These are phyloP conservation scores for Globisporangium acanthophoron DNA, from an alignment of 352 stramenopile species.

Conservation along the genomic window DNA sequence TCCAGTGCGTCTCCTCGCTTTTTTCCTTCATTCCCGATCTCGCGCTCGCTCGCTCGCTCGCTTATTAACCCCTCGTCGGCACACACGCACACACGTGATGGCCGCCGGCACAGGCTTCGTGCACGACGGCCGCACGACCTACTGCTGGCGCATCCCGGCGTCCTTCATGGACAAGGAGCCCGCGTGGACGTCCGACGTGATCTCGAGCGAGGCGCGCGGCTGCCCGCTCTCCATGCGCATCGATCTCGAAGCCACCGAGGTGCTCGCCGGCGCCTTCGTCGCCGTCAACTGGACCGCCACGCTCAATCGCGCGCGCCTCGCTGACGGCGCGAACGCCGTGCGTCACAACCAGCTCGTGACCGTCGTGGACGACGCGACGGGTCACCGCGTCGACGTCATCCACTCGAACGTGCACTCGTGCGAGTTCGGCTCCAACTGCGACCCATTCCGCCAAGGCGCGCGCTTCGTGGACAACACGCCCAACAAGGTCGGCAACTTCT, in stretches of 20 bases:
- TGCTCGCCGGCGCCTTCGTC: slow-evolving; percentile 11
- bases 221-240: slow-evolving; percentile 22
- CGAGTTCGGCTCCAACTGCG: slow-evolving; percentile 22
- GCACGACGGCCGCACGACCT: slow-evolving; percentile 28
- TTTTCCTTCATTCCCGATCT: not conserved
- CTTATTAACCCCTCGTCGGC: too few species aligned
- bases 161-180: slow-evolving; percentile 7
- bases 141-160: slow-evolving; percentile 28
- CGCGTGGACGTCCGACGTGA: slow-evolving; percentile 7
- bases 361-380: slow-evolving; percentile 8
- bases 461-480: slow-evolving; percentile 17
- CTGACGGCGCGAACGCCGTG: slow-evolving; percentile 12
- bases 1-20: not conserved
- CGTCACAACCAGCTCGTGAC: slow-evolving; percentile 4
- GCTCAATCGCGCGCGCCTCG: slow-evolving; percentile 14
- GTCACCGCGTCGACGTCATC: slow-evolving; percentile 15
- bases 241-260: slow-evolving; percentile 5
- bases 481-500: slow-evolving; percentile 21
- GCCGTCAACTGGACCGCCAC: slow-evolving; percentile 19
- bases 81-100: not conserved
- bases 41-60: not conserved
- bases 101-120: slow-evolving; percentile 8
- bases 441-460: slow-evolving; percentile 19
- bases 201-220: slow-evolving; percentile 7
- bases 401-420: slow-evolving; percentile 26